Base-by-base conservation (phyloP, 176 grass and related monocot species). In the Ananas comosus region DNA sequence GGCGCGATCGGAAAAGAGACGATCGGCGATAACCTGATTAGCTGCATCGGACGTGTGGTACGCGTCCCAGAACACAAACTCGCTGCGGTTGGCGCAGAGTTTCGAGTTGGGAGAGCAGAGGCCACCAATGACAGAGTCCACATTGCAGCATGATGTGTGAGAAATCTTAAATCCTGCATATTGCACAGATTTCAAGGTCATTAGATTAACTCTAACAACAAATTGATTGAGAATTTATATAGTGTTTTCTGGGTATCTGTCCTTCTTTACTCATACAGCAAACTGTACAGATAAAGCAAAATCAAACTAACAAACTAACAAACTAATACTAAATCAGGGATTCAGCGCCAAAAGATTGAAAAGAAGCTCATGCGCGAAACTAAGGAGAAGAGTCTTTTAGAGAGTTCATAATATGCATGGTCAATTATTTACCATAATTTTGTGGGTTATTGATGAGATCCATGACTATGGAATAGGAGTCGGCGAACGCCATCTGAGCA, bases 11-110 rank as follows among this genome's bases (percentile, higher is more conserved):
- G 50, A 50, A 66, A 87, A 99, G 72, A 99, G 80, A 67, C 42
- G 64, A 23, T 78, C 72, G 17, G 94, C 89, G 74, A 99, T 99
- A 73, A 93, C 70, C 74, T 85, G 58, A 66, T 93, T 99, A 14
- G 94, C 94, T 14, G 94, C 87, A 49, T 99, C 94, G 17, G 89
- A 85, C 64, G 94, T 92, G 87, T 91, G 94, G 67, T 93, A 99
- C 0, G 89, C 94, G 51, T 99, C 94, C 94, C 94, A 99, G 81
- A 99, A 93, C 66, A 99, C 89, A 59, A 81, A 99, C 25, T 81
- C 87, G 33, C 49, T 78, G 74, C 94, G 89, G 75, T 99, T 73
- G 53, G 33, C 27, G 65, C 94, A 99, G 53, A 99, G 82, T 11
- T n/a, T 50, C 11, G 94, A 85, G 2, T 79, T 99, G 21, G 94